A percentile compares a stretch with the other conserved stretches of the same genome.
Conservation (phyloP, 2,329 filamentous ascomycete genomes). For the Aureobasidium namibiae region DNA sequence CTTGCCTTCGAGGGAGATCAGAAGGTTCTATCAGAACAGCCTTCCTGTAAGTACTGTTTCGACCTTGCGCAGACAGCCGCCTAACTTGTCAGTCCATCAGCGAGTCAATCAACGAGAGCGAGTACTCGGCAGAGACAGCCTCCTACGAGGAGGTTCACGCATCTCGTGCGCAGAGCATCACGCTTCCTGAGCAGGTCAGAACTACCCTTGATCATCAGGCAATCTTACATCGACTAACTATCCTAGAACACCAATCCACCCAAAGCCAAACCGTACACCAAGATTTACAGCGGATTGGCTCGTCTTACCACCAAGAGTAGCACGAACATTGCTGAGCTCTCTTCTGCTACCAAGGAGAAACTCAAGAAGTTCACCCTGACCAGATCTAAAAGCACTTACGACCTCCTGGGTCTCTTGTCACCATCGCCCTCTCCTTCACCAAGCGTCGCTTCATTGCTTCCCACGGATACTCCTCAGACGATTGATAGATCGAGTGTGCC, state of each 20-base stretch:
- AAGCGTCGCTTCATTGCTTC: not conserved
- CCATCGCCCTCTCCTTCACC: not conserved
- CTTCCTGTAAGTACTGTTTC: not conserved
- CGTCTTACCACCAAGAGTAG: not conserved
- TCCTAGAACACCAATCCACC: not conserved
- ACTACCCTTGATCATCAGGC: not conserved
- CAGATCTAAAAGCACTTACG: conserved; percentile 1
- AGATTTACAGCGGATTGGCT: not conserved
- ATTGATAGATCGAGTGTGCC: not conserved
- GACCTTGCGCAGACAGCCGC: not conserved
- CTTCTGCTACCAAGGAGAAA: not conserved
- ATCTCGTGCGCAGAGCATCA: not conserved
- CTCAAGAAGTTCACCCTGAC: not conserved
- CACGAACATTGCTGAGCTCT: not conserved
- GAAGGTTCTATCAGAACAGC: not conserved
- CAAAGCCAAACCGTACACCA: not conserved
- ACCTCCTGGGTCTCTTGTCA: not conserved
- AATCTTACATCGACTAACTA: not conserved
- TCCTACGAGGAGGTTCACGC: not conserved
- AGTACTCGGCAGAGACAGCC: not conserved
- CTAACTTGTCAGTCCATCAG: not conserved
- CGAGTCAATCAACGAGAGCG: not conserved
- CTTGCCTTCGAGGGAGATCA: not conserved
- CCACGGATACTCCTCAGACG: not conserved
- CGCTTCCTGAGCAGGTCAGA: not conserved